Evolutionary conservation across 116 monocot genomes (phyloP), one percentile per base, ranked within the genome.

Genomic region (Trichopus zeylanicus): DNA sequence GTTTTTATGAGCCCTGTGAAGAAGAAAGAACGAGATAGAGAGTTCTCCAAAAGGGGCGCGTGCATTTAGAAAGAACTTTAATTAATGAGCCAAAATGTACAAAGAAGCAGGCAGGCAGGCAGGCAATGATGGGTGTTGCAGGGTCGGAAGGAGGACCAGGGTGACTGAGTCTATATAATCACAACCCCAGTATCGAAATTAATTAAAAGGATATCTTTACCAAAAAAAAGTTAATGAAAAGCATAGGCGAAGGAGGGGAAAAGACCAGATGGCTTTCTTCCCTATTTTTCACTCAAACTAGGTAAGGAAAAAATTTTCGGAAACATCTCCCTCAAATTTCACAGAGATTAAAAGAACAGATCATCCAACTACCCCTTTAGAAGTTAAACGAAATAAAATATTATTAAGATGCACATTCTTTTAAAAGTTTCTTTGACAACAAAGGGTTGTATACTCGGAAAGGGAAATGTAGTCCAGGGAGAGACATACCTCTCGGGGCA

Each of bases 401-500:
- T 31, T n/a, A n/a, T 1, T 9, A 34, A 35, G 48, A 23, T 5
- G 6, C 5, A 13, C 29, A 38, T n/a, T n/a, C n/a, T n/a, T n/a
- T n/a, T n/a, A n/a, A n/a, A n/a, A n/a, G n/a, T n/a, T n/a, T n/a
- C n/a, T n/a, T n/a, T n/a, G n/a, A n/a, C n/a, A n/a, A n/a, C n/a
- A n/a, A n/a, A n/a, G n/a, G n/a, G n/a, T n/a, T n/a, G n/a, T n/a
- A 26, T n/a, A 3, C 29, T 18, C 10, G 31, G 0, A 6, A 35
- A 35, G 10, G 10, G 34, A 35, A 21, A 0, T 48, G 8, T 1
- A 15, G 37, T 8, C 37, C 37, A 37, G 42, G 12, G 42, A 13
- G n/a, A n/a, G n/a, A 54, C 48, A 32, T 63, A 70, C 70, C 70
- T 70, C 70, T 70, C 70, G 39, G 30, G 62, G 55, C 70, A 70